A percentile compares a stretch with the other conserved stretches of the same genome.
phyloP scores from a whole-genome alignment of 208 protist species.

The Trypanosoma boissoni region DNA sequence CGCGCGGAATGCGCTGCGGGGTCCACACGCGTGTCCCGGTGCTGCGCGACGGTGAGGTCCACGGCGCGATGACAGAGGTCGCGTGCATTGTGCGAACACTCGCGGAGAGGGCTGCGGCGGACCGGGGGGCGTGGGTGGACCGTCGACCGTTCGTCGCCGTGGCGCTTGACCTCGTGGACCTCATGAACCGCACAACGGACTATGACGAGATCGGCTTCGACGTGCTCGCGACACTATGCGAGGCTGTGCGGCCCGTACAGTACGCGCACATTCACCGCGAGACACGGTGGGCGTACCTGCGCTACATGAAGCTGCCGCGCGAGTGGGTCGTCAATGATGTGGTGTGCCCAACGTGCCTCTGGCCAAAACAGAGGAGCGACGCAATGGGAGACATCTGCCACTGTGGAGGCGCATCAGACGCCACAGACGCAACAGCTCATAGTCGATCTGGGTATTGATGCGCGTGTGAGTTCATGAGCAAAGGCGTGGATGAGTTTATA shows the following conservation, averaged over 20 bases:
- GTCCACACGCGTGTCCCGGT: constrained; percentile 31
- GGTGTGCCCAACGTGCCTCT: constrained; percentile 32
- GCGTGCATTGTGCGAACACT: constrained; percentile 16
- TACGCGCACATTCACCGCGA: constrained; percentile 48
- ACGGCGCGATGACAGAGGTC: constrained; percentile 24
- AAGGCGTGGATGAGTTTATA: no score
- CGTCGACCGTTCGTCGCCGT: constrained; percentile 37
- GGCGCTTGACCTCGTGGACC: constrained; percentile 56
- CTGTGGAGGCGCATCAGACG: not conserved
- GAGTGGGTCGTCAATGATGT: constrained; percentile 43
- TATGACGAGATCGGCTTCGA: constrained; percentile 75
- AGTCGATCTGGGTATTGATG: no score
- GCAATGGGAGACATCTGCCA: constrained; percentile 7
- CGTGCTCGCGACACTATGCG: constrained; percentile 46
- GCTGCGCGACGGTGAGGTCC: constrained; percentile 37
- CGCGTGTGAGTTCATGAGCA: no score
- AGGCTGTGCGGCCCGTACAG: constrained; percentile 45
- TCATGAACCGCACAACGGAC: constrained; percentile 65
- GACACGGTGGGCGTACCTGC: constrained; percentile 63
- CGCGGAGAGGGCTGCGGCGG: constrained; percentile 1
- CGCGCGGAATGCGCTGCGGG: constrained; percentile 34
- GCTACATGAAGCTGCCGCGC: constrained; percentile 66
- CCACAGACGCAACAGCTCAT: not conserved
- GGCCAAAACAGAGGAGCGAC: constrained; percentile 2
- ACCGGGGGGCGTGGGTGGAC: constrained; percentile 9